Evolutionary conservation across 108 stramenopile genomes (phyloP), one percentile per base, ranked within the genome.

Genomic region (Bacterosira constricta): DNA sequence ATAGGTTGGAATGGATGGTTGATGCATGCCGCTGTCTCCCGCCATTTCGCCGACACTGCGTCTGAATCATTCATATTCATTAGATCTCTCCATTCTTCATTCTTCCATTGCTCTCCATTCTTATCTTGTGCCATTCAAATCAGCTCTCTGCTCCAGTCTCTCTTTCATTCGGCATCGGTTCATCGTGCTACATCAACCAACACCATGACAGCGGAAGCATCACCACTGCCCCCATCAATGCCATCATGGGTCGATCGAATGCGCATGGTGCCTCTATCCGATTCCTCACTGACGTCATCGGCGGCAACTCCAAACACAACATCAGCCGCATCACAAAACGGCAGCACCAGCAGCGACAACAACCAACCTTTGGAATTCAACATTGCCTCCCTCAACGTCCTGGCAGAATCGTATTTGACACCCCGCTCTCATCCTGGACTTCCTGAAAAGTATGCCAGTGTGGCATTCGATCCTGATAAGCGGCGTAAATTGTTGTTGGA

Each of bases 401-500:
- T 95, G 38, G 93, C 93, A 5, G 86, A 92, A 63, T 59, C 84
- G 15, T 92, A 95, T 49, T 69, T 88, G 49, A 81, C 73, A 38
- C 85, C 72, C 32, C 76, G 85, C 55, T 90, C 89, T 1, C 93
- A 95, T 77, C 70, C 63, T 18, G 70, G 77, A 12, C 55, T 95
- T 41, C 92, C 92, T 3, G 17, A 49, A 3, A 37, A 49, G 0
- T 86, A 82, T 60, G 84, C 88, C 37, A 44, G 66, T 20, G 83
- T 82, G 37, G 87, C 85, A 50, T 93, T 93, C 69, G 59, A 86
- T 51, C 63, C 55, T 17, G 25, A 58, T 20, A 81, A 66, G 52
- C 77, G 90, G 55, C 74, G 77, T 0, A 51, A 74, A 38, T 62
- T 84, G 63, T 65, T 91, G 6, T 39, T 76, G 25, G 71, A 85